Evolutionary conservation across 106 monocot genomes (phyloP).

Genomic region (Dioscorea alata): DNA sequence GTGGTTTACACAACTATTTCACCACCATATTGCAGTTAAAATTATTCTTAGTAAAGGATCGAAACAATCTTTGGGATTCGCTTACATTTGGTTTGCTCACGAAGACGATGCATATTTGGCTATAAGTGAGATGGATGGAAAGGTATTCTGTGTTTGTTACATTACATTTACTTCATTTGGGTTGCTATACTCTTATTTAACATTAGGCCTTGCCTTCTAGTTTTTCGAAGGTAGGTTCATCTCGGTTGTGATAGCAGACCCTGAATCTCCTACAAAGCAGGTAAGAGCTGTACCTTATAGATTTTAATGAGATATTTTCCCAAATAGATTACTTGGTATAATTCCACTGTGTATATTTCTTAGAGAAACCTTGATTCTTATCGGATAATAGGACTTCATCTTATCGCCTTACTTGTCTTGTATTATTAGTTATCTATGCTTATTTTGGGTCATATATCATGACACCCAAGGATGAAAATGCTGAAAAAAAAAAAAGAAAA

Average conservation of each 20-base stretch:
- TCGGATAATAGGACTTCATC: too few species aligned
- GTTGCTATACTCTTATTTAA: background rate
- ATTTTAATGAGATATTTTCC: constrained; percentile 5
- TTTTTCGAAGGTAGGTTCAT: constrained; percentile 69
- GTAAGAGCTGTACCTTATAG: constrained; percentile 19
- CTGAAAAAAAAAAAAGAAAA: too few species aligned
- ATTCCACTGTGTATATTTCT: too few species aligned
- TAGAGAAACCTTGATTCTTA: too few species aligned
- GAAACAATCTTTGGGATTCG: constrained; percentile 47
- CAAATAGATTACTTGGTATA: too few species aligned
- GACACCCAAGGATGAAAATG: too few species aligned
- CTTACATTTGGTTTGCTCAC: constrained; percentile 50
- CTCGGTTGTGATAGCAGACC: constrained; percentile 30
- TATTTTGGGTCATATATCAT: too few species aligned
- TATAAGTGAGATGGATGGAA: constrained; percentile 59
- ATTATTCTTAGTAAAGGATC: constrained; percentile 33
- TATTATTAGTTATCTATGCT: too few species aligned
- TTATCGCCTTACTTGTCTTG: too few species aligned
- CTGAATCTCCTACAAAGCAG: constrained; percentile 43
- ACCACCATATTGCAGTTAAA: constrained; percentile 31
- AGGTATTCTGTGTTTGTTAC: constrained; percentile 19
- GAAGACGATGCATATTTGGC: constrained; percentile 37
- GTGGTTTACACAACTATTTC: background rate
- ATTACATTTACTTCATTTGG: too few species aligned
- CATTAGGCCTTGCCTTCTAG: constrained; percentile 16